These are phyloP conservation scores for Aquilaria malaccensis DNA, from an alignment of 345 rosid species.

Conservation along the genomic window DNA sequence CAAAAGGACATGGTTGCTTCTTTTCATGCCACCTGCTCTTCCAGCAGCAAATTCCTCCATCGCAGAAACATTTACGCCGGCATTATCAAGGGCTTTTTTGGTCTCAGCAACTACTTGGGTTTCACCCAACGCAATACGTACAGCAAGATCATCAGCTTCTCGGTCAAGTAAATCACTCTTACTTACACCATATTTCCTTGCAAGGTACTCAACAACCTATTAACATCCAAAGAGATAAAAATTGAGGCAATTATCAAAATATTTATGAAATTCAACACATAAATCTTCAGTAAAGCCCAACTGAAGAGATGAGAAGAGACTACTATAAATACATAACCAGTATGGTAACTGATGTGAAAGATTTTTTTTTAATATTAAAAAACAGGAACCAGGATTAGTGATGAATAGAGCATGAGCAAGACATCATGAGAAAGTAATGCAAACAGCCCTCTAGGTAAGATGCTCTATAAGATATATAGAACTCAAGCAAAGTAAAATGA, in stretches of 20 bases:
- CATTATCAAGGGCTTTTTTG: conserved; percentile 66
- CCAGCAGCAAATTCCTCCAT: conserved; percentile 68
- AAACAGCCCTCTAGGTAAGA: no score
- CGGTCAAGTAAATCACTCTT: conserved; percentile 91
- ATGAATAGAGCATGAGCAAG: no score
- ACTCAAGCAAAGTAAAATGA: no score
- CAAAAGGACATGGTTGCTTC: conserved; percentile 80
- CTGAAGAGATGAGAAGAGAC: not conserved
- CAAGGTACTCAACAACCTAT: conserved; percentile 82
- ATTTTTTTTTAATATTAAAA: no score
- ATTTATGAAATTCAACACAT: conserved; percentile 4
- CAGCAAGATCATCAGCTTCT: conserved; percentile 90
- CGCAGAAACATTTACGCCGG: conserved; percentile 68
- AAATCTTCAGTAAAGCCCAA: conserved; percentile 4
- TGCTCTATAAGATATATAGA: no score
- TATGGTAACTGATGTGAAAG: no score
- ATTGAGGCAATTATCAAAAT: conserved; percentile 1
- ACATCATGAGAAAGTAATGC: no score
- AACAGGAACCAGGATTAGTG: no score
- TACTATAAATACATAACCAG: no score
- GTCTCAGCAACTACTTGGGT: conserved; percentile 94
- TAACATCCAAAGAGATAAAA: conserved; percentile 9
- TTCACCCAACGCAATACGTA: conserved; percentile 93
- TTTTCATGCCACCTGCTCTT: conserved; percentile 46
- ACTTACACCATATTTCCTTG: conserved; percentile 75